Evolutionary conservation across 495 filamentous ascomycete species (phyloP), one percentile per base, ranked within the genome.

Genomic region (Penicillium pulvis): DNA sequence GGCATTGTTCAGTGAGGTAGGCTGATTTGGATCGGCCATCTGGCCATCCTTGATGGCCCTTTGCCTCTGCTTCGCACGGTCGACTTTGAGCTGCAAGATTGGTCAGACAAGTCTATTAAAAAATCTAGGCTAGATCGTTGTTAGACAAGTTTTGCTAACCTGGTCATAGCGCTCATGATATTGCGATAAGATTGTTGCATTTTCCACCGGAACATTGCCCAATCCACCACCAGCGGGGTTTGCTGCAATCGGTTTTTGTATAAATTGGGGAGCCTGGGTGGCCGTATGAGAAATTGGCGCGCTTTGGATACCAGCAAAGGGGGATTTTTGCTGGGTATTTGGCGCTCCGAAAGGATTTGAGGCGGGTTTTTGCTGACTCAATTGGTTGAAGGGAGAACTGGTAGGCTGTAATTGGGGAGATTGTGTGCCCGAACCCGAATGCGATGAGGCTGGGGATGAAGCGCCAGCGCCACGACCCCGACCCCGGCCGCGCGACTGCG

Each of bases 1-100:
- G 4, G 94, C 93, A 57, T 97, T 84, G 42, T 88, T 84, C 33
- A 98, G 81, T 36, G 81, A 85, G 50, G 88, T 89, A 11, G 86
- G 88, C 67, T 91, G 90, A 45, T 95, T 87, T 0, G 95, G 95
- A 66, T 99, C 92, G 51, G 94, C 90, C 71, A 97, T 89, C 23
- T 90, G 81, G 10, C 88, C 88, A 52, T 85, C 83, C 56, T 77
- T 81, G 53, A 95, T 92, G 11, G 92, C 85, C 20, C 83, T 77
- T 50, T 82, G 79, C 51, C 90, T 83, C 53, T 90, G 85, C 57
- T 79, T 83, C 42, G 83, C 83, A 43, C 91, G 85, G 50, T 91
- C 85, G 56, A 85, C 74, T 70, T 90, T 91, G 58, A 83, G 76
- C 80, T 83, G 59, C 62, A 47, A 51, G 14, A 16, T 51, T 28